Conservation (phyloP, 495 filamentous ascomycete species). For the Mycothermus thermophilus region DNA sequence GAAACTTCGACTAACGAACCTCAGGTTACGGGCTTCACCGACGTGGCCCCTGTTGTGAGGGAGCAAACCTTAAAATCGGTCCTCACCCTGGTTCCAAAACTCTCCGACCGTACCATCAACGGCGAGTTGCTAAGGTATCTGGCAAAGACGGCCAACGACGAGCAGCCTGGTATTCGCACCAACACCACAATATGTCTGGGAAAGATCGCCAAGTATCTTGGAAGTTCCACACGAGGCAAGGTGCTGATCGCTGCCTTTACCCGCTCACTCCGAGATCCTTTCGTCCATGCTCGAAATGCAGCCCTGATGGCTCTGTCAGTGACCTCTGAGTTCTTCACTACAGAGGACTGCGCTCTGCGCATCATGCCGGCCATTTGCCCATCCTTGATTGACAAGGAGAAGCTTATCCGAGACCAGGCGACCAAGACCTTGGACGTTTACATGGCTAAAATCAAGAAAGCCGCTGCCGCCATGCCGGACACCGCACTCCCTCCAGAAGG, state of each 20-base stretch:
- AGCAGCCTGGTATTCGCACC: constrained; percentile 92
- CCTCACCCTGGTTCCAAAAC: constrained; percentile 67
- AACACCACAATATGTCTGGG: constrained; percentile 97
- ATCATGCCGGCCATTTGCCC: constrained; percentile 77
- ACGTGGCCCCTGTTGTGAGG: constrained; percentile 77
- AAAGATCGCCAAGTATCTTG: constrained; percentile 83
- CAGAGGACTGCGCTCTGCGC: constrained; percentile 77
- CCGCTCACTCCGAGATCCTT: constrained; percentile 79
- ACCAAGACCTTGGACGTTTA: constrained; percentile 86
- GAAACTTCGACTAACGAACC: neutral
- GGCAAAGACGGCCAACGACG: constrained; percentile 93
- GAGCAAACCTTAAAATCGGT: constrained; percentile 94
- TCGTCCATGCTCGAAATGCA: constrained; percentile 83
- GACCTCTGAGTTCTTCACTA: constrained; percentile 72
- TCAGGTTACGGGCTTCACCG: constrained; percentile 77
- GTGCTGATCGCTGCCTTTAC: constrained; percentile 86
- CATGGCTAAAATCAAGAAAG: constrained; percentile 68
- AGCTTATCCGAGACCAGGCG: constrained; percentile 81
- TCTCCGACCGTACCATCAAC: constrained; percentile 85
- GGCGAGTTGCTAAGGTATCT: constrained; percentile 83
- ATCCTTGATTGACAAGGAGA: constrained; percentile 70
- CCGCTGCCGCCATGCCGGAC: constrained; percentile 65
- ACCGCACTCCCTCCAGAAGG: constrained; percentile 43
- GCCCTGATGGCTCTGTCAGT: constrained; percentile 72
- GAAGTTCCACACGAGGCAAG: constrained; percentile 64